Evolutionary conservation across 108 stramenopile species (phyloP), one percentile per base, ranked within the genome.

Genomic region (Aureococcus anophagefferens): DNA sequence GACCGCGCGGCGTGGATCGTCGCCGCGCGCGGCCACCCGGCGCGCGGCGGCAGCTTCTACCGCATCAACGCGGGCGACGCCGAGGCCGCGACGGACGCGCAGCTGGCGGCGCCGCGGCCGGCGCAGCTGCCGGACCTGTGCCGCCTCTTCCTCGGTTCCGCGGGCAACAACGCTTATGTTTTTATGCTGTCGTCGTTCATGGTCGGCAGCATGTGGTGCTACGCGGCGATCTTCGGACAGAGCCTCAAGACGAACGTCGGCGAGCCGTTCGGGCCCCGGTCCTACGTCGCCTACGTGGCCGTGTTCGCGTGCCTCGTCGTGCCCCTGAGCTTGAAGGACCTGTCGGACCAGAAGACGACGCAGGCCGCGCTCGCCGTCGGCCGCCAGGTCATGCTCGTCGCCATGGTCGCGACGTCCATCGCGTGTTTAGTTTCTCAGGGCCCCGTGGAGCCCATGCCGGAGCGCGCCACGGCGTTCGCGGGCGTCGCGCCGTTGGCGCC

Each of bases 241-340:
- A 72, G 72, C 67, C 44, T 78, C 13, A 9, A 32, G 46, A 32
- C 68, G 14, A 30, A 34, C 29, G 46, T n/a, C 28, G 25, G 45
- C 35, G 66, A 71, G 44, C 5, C 15, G 15, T 64, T 15, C 28
- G 28, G 4, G 15, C 31, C 44, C 15, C 46, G 40, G 9, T 30
- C 36, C 37, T 73, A 77, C 69, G n/a, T 63, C 25, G 1, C 70
- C 37, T 81, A 72, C 69, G 66, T 76, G 9, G 5, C 68, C 35
- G 14, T 81, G 16, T 81, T 77, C 62, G 75, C 74, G 29, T 25
- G 36, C 37, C 17, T 81, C n/a, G 75, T 72, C 37, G 68, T 81
- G 14, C 80, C 80, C 18, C 21, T 70, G 29, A 69, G 66, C 46
- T 65, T 65, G 33, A 76, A 77, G 75, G 80, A 81, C 37, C 35